Percentiles rank a stretch among this genome's conserved stretches.
These are phyloP conservation scores for Balakata baccata DNA, from an alignment of 345 rosid genomes.

Conservation along the genomic window DNA sequence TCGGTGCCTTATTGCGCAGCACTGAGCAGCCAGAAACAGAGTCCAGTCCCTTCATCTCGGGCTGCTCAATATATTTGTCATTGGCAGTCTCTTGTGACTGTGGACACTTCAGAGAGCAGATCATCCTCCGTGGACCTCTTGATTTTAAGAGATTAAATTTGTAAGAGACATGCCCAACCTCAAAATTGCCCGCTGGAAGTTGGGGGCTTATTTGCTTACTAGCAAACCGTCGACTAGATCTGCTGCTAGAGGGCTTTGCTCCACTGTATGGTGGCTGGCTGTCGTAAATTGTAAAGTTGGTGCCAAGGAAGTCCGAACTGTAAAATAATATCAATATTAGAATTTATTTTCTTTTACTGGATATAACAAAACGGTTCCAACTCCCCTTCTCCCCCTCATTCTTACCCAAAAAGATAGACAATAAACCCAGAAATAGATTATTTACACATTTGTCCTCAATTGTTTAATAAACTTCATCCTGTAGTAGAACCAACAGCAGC, in stretches of 20 bases:
- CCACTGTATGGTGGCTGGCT: slow-evolving; percentile 77
- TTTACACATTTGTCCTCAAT: not conserved
- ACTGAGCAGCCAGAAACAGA: slow-evolving; percentile 37
- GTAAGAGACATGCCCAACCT: slow-evolving; percentile 78
- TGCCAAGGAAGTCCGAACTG: slow-evolving; percentile 96
- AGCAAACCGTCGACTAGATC: slow-evolving; percentile 76
- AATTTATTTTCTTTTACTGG: not conserved
- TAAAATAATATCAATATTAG: slow-evolving; percentile 6
- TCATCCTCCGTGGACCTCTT: slow-evolving; percentile 97
- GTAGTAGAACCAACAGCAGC: not conserved
- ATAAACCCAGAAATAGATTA: not conserved
- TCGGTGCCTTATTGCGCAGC: slow-evolving; percentile 80
- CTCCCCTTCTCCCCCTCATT: not conserved
- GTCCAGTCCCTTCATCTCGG: slow-evolving; percentile 40
- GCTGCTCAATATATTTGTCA: slow-evolving; percentile 28
- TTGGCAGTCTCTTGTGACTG: slow-evolving; percentile 32
- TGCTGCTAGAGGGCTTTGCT: slow-evolving; percentile 79
- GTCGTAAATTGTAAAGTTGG: slow-evolving; percentile 87
- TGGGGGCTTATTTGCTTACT: slow-evolving; percentile 96
- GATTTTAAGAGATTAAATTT: slow-evolving; percentile 93
- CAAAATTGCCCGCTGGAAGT: slow-evolving; percentile 82
- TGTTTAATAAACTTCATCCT: too few species aligned
- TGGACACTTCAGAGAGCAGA: slow-evolving; percentile 63
- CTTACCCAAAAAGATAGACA: not conserved
- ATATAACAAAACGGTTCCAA: not conserved